Conservation (phyloP, 176 grass and related monocot species). For the Chloris gayana region DNA sequence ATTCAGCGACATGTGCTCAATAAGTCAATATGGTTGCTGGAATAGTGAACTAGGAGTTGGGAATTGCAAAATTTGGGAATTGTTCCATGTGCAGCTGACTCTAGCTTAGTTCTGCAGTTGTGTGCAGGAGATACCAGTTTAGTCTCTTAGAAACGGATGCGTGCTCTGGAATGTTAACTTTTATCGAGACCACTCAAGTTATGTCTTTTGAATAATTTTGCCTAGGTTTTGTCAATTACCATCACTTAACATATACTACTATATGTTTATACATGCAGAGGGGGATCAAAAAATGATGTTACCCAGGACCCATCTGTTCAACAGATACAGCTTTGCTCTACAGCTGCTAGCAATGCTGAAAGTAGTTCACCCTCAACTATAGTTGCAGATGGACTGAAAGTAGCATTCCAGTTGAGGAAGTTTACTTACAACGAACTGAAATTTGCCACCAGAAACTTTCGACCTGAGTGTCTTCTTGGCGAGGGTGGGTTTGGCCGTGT, state of each 20-base stretch:
- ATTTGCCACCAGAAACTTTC: slow-evolving; percentile 78
- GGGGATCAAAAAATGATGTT: slow-evolving; percentile 51
- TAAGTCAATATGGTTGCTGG: too few species aligned
- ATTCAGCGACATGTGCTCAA: background rate
- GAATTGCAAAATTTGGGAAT: background rate
- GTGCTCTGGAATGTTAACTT: too few species aligned
- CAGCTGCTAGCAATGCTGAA: slow-evolving; percentile 69
- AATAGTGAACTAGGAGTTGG: background rate
- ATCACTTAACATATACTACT: background rate
- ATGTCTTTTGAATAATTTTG: too few species aligned
- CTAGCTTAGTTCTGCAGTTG: background rate
- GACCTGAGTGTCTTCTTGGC: slow-evolving; percentile 77
- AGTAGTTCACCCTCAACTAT: slow-evolving; percentile 82
- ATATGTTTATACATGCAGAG: slow-evolving; percentile 37
- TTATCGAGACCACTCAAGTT: too few species aligned
- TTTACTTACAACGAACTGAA: slow-evolving; percentile 84
- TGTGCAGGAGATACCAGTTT: too few species aligned
- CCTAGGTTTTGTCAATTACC: too few species aligned
- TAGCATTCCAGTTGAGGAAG: slow-evolving; percentile 68
- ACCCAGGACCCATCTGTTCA: slow-evolving; percentile 47
- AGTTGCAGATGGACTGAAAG: slow-evolving; percentile 72
- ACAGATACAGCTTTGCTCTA: slow-evolving; percentile 43
- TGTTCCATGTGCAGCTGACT: too few species aligned
- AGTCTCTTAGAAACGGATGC: too few species aligned
- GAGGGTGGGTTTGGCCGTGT: slow-evolving; percentile 94